A percentile compares a stretch with the other conserved stretches of the same genome.
phyloP scores from a whole-genome alignment of 495 filamentous ascomycete species.

The Xylaria palmicola region DNA sequence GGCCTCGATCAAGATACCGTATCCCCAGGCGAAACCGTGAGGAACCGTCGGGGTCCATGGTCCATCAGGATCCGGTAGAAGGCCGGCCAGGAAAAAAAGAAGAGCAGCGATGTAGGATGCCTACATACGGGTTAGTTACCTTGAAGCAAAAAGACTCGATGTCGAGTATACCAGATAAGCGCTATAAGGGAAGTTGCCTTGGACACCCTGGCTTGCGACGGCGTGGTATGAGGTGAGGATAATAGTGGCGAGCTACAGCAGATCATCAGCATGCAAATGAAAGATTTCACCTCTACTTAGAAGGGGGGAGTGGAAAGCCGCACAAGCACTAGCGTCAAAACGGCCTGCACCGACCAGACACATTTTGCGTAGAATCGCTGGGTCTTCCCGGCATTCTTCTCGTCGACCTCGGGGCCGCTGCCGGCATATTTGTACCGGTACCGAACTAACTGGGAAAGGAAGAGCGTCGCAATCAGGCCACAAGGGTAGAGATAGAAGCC shows the following conservation, averaged over 20 bases:
- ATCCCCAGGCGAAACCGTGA: slow-evolving; percentile 30
- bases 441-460: slow-evolving; percentile 26
- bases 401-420: slow-evolving; percentile 15
- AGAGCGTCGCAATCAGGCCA: slow-evolving; percentile 26
- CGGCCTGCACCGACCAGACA: slow-evolving; percentile 25
- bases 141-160: neutral
- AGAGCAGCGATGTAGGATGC: slow-evolving; percentile 26
- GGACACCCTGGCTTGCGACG: slow-evolving; percentile 16
- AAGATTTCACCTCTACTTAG: no score
- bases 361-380: slow-evolving; percentile 28
- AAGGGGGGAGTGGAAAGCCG: neutral
- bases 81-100: slow-evolving; percentile 33
- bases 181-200: slow-evolving; percentile 32
- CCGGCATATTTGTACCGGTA: slow-evolving; percentile 26
- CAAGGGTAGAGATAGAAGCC: slow-evolving; percentile 35
- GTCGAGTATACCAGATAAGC: slow-evolving; percentile 24
- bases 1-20: slow-evolving; percentile 25
- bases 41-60: slow-evolving; percentile 32
- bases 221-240: slow-evolving; percentile 26
- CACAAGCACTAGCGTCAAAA: slow-evolving; percentile 25
- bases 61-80: slow-evolving; percentile 36
- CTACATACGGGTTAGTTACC: neutral
- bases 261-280: slow-evolving; percentile 7
- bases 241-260: slow-evolving; percentile 22
- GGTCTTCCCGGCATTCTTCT: slow-evolving; percentile 23